A percentile compares a stretch with the other conserved stretches of the same genome.
Conservation (phyloP, 2,329 filamentous ascomycete species). For the Amphichorda felina region DNA sequence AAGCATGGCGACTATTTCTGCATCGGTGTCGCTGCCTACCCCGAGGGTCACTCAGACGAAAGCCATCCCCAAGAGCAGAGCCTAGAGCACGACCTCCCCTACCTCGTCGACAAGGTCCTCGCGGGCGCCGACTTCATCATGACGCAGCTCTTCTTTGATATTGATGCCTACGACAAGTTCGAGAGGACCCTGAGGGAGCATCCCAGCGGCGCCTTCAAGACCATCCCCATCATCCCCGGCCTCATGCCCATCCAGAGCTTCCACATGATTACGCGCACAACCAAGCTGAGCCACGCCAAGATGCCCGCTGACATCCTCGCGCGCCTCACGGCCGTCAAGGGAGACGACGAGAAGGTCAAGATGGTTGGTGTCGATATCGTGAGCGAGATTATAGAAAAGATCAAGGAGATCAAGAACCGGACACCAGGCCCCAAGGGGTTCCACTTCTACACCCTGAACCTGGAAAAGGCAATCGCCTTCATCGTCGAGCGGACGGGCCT, state of each 20-base stretch:
- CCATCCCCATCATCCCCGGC: constrained; percentile 82
- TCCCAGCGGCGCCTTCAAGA: constrained; percentile 73
- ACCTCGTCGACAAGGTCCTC: constrained; percentile 77
- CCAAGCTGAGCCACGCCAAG: constrained; percentile 84
- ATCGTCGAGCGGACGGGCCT: constrained; percentile 79
- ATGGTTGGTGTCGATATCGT: constrained; percentile 70
- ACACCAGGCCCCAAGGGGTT: constrained; percentile 61
- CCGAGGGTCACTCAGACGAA: constrained; percentile 89
- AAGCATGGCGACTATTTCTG: constrained; percentile 92
- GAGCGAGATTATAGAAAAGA: constrained; percentile 68
- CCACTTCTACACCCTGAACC: constrained; percentile 94
- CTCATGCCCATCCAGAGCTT: constrained; percentile 98
- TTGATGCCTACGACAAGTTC: constrained; percentile 69
- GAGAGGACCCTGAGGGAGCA: constrained; percentile 68
- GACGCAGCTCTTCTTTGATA: constrained; percentile 95
- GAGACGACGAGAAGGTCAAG: constrained; percentile 75
- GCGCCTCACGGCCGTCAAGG: constrained; percentile 60
- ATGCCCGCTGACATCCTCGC: constrained; percentile 61
- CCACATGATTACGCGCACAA: constrained; percentile 86
- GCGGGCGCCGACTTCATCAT: constrained; percentile 97
- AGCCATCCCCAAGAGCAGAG: constrained; percentile 62
- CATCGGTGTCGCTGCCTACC: constrained; percentile 87
- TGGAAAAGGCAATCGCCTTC: constrained; percentile 92
- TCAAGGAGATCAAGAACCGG: constrained; percentile 52
- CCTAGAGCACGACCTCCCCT: constrained; percentile 73